Conservation (phyloP, 2,329 filamentous ascomycete species). For the Trichoderma simmonsii region DNA sequence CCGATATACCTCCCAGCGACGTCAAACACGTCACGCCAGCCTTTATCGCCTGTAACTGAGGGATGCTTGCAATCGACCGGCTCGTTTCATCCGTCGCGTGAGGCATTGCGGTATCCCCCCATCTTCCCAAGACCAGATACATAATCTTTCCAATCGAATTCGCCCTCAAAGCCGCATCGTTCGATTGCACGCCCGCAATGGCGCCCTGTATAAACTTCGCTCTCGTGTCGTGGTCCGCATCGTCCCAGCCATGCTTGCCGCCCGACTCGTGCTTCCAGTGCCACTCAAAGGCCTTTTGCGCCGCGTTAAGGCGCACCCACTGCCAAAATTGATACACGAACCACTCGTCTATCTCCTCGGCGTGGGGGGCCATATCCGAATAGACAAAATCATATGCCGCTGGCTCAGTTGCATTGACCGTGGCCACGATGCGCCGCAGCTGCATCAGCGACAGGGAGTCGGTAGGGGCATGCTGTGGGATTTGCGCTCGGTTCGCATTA, state of each 20-base stretch:
- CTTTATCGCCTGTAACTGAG: conserved; percentile 59
- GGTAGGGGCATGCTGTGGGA: conserved; percentile 42
- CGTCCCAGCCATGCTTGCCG: conserved; percentile 57
- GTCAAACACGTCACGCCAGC: conserved; percentile 51
- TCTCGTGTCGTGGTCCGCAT: conserved; percentile 55
- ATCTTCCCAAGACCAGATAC: conserved; percentile 65
- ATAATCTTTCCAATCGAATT: conserved; percentile 56
- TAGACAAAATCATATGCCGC: conserved; percentile 84
- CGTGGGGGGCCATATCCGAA: conserved; percentile 67
- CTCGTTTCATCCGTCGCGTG: conserved; percentile 40
- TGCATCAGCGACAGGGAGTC: conserved; percentile 76
- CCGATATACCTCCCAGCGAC: conserved; percentile 47
- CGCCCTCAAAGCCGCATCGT: conserved; percentile 47
- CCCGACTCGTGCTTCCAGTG: conserved; percentile 61
- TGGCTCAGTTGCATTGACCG: conserved; percentile 67
- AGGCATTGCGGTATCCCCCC: conserved; percentile 63
- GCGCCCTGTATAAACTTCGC: conserved; percentile 56
- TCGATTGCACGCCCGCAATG: conserved; percentile 43
- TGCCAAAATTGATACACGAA: conserved; percentile 90
- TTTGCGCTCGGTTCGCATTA: conserved; percentile 27
- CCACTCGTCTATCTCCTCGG: conserved; percentile 95
- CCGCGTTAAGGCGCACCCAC: conserved; percentile 71
- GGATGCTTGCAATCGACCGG: conserved; percentile 50
- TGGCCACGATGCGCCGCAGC: conserved; percentile 68
- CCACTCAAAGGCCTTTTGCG: conserved; percentile 73